phyloP scores from a whole-genome alignment of 495 filamentous ascomycete species.

The Polyplosphaeria fusca region DNA sequence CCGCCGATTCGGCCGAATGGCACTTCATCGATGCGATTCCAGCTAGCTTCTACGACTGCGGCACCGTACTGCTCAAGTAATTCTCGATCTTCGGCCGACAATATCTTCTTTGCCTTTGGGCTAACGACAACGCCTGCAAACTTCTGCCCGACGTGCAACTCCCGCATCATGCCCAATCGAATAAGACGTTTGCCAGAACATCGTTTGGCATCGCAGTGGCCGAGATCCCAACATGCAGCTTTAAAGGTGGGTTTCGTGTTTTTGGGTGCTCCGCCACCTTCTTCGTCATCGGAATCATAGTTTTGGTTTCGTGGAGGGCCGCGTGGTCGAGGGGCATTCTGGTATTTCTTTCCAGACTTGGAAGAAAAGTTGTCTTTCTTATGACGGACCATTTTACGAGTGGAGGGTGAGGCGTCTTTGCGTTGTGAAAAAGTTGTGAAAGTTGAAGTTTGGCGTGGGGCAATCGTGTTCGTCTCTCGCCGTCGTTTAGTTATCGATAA shows the following conservation, averaged over 20 bases:
- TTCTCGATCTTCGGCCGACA: slow-evolving; percentile 77
- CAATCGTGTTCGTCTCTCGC: too few species aligned
- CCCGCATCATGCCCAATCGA: slow-evolving; percentile 86
- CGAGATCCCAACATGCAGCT: slow-evolving; percentile 96
- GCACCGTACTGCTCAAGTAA: slow-evolving; percentile 84
- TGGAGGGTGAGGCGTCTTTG: background rate
- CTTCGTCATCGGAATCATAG: slow-evolving; percentile 33
- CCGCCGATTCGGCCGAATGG: slow-evolving; percentile 89
- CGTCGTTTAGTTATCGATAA: slow-evolving; percentile 8
- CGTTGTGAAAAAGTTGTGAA: background rate
- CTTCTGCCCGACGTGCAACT: slow-evolving; percentile 86
- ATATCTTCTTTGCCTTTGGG: slow-evolving; percentile 82
- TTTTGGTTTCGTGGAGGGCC: slow-evolving; percentile 40
- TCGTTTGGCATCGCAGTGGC: slow-evolving; percentile 94
- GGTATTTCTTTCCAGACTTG: slow-evolving; percentile 52
- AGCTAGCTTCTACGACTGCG: slow-evolving; percentile 95
- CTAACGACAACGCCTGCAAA: slow-evolving; percentile 88
- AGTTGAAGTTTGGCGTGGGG: background rate
- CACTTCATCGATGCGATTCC: slow-evolving; percentile 87
- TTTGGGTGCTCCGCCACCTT: slow-evolving; percentile 39
- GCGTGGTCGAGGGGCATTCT: slow-evolving; percentile 39
- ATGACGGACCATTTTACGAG: slow-evolving; percentile 72
- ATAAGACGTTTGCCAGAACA: slow-evolving; percentile 95
- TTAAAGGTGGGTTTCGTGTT: slow-evolving; percentile 54
- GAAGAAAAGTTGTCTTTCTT: slow-evolving; percentile 93